Evolutionary conservation across 352 stramenopile genomes (phyloP).

Genomic region (Globisporangium viniferum): DNA sequence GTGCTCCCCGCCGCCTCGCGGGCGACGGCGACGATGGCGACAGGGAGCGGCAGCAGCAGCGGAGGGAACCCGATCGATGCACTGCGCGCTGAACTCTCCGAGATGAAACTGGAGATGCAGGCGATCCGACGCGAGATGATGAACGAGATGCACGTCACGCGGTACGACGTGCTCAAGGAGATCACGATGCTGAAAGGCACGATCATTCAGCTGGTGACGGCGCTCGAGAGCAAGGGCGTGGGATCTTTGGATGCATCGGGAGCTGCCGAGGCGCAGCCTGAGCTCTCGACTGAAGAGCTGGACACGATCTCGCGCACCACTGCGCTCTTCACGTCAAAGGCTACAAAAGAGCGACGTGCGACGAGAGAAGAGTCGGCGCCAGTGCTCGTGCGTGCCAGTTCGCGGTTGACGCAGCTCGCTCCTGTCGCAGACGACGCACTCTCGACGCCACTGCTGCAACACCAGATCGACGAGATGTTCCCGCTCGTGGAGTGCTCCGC

Average conservation of each 20-base stretch:
- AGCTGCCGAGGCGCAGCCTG: conserved; percentile 10
- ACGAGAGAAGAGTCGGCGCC: conserved; percentile 27
- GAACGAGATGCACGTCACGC: conserved; percentile 79
- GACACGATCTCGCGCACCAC: conserved; percentile 43
- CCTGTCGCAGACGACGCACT: conserved; percentile 66
- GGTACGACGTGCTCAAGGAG: conserved; percentile 86
- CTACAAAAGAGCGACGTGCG: conserved; percentile 48
- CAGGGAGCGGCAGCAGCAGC: conserved; percentile 15
- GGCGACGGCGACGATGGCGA: background rate
- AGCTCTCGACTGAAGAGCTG: conserved; percentile 41
- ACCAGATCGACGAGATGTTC: conserved; percentile 84
- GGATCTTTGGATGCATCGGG: conserved; percentile 5
- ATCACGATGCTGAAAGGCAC: conserved; percentile 74
- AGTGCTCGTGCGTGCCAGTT: conserved; percentile 26
- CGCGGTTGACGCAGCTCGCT: conserved; percentile 55
- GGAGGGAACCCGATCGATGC: conserved; percentile 23
- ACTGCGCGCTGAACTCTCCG: conserved; percentile 49
- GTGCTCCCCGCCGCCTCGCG: conserved; percentile 30
- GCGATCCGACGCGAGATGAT: conserved; percentile 75
- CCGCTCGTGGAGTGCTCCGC: conserved; percentile 63
- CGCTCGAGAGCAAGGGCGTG: conserved; percentile 27
- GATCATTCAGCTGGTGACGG: conserved; percentile 56
- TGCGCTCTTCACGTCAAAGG: conserved; percentile 44
- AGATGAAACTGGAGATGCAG: conserved; percentile 67
- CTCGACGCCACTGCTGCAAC: conserved; percentile 54